A percentile compares a stretch with the other conserved stretches of the same genome.
These are phyloP conservation scores for Microcyclosporella mali DNA, from an alignment of 2,329 filamentous ascomycete species.

Conservation along the genomic window DNA sequence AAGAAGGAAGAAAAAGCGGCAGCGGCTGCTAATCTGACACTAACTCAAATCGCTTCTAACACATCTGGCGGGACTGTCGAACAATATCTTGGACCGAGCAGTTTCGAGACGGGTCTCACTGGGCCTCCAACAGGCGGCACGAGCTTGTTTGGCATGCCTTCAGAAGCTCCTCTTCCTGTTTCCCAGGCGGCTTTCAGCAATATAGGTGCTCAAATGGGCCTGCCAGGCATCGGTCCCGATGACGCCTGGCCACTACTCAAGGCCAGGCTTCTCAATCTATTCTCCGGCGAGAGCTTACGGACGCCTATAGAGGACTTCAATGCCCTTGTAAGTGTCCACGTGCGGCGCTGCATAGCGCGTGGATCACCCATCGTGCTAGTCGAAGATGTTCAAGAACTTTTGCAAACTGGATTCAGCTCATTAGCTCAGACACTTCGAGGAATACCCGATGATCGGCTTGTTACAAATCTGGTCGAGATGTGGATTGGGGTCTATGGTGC, in stretches of 20 bases:
- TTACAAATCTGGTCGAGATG: constrained; percentile 82
- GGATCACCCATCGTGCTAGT: constrained; percentile 64
- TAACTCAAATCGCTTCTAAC: constrained; percentile 28
- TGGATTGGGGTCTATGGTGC: constrained; percentile 91
- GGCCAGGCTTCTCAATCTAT: constrained; percentile 68
- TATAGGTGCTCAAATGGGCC: constrained; percentile 42
- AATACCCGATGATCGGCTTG: constrained; percentile 78
- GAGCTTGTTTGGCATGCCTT: constrained; percentile 29
- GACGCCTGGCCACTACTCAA: constrained; percentile 79
- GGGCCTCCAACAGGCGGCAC: constrained; percentile 26
- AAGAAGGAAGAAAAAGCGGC: constrained; percentile 48
- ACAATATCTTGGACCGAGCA: constrained; percentile 23
- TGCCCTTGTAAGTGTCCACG: constrained; percentile 68
- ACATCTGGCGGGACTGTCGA: constrained; percentile 23
- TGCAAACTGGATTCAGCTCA: constrained; percentile 75
- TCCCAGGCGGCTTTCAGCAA: constrained; percentile 38
- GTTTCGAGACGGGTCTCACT: constrained; percentile 19
- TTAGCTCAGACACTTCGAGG: constrained; percentile 76
- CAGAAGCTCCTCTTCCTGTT: constrained; percentile 27
- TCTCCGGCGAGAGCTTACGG: constrained; percentile 72
- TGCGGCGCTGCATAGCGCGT: constrained; percentile 70
- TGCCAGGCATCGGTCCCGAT: constrained; percentile 51
- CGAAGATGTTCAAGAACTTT: constrained; percentile 68
- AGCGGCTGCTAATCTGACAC: constrained; percentile 31
- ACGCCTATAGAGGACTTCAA: constrained; percentile 83